A percentile compares a stretch with the other conserved stretches of the same genome.
phyloP scores from a whole-genome alignment of 1,284 basidiomycete genomes.

The Ceratobasidium sp. region DNA sequence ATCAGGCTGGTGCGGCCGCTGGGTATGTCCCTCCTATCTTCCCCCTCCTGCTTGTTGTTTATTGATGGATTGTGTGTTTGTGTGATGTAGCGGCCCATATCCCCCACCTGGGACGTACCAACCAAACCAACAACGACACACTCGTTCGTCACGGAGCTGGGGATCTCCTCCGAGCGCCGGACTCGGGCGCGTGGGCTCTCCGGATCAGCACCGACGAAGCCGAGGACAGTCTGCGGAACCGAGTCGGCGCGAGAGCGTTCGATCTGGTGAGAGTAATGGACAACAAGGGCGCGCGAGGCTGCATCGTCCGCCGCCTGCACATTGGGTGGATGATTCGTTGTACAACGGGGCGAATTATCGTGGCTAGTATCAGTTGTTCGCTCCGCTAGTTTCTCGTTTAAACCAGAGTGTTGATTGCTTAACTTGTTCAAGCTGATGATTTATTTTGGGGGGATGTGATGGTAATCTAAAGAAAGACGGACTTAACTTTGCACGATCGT shows the following conservation, averaged over 20 bases:
- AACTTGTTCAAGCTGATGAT: not conserved
- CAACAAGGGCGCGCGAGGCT: slow-evolving; percentile 30
- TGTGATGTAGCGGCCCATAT: slow-evolving; percentile 33
- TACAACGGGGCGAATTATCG: slow-evolving; percentile 40
- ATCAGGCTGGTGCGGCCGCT: slow-evolving; percentile 34
- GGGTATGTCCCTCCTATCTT: slow-evolving; percentile 8
- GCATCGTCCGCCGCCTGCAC: slow-evolving; percentile 24
- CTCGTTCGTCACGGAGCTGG: slow-evolving; percentile 30
- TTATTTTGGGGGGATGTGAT: not conserved
- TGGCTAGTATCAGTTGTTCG: not conserved
- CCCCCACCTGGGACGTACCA: slow-evolving; percentile 23
- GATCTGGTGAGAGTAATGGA: not conserved
- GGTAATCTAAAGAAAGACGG: not conserved
- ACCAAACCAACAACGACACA: slow-evolving; percentile 40
- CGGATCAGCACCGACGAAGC: slow-evolving; percentile 2
- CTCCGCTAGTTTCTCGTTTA: too few relatives aligned
- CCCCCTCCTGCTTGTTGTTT: not conserved
- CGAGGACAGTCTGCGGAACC: slow-evolving; percentile 35
- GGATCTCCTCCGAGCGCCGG: slow-evolving; percentile 19
- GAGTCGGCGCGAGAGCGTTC: slow-evolving; percentile 13
- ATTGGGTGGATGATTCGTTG: slow-evolving; percentile 41
- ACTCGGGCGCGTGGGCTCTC: not conserved
- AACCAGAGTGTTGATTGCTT: too few relatives aligned
- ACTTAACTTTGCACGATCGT: slow-evolving; percentile 3
- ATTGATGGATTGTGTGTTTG: not conserved